Percentiles rank a stretch among this genome's conserved stretches.
These are phyloP conservation scores for Rhododendron mucronatum DNA, from an alignment of 148 eudicot species.

Conservation along the genomic window DNA sequence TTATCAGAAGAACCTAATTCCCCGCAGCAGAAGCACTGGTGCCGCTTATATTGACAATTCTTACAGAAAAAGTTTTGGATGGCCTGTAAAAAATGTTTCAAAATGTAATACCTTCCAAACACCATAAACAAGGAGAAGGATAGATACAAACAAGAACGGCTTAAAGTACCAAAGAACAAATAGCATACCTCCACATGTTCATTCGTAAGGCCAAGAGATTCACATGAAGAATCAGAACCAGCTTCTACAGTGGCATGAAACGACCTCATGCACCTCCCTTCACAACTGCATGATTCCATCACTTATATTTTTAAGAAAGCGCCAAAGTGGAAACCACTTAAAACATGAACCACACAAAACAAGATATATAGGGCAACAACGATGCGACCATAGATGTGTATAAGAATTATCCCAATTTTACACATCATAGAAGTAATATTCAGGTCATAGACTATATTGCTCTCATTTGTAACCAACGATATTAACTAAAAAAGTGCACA, in stretches of 20 bases:
- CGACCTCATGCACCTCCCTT: slow-evolving; percentile 91
- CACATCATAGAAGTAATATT: background rate
- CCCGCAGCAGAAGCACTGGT: slow-evolving; percentile 87
- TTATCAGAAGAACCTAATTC: slow-evolving; percentile 85
- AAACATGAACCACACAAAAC: background rate
- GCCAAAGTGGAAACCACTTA: background rate
- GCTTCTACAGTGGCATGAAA: slow-evolving; percentile 68
- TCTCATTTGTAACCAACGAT: background rate
- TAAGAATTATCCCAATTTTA: background rate
- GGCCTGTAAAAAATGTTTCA: slow-evolving; percentile 39
- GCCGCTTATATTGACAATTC: slow-evolving; percentile 67
- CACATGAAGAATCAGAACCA: slow-evolving; percentile 56
- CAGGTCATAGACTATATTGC: background rate
- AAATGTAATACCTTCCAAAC: background rate
- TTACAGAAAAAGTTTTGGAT: slow-evolving; percentile 48
- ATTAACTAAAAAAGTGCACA: background rate
- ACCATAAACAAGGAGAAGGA: background rate
- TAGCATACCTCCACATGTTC: slow-evolving; percentile 54
- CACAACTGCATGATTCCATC: slow-evolving; percentile 50
- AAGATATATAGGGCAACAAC: background rate
- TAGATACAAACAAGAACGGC: background rate
- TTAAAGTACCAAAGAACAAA: background rate
- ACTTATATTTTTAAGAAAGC: background rate
- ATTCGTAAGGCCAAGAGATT: slow-evolving; percentile 56
- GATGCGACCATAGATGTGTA: background rate